Base-by-base conservation (phyloP, 768 basidiomycete genomes). In the Macrolepiota albuminosa region DNA sequence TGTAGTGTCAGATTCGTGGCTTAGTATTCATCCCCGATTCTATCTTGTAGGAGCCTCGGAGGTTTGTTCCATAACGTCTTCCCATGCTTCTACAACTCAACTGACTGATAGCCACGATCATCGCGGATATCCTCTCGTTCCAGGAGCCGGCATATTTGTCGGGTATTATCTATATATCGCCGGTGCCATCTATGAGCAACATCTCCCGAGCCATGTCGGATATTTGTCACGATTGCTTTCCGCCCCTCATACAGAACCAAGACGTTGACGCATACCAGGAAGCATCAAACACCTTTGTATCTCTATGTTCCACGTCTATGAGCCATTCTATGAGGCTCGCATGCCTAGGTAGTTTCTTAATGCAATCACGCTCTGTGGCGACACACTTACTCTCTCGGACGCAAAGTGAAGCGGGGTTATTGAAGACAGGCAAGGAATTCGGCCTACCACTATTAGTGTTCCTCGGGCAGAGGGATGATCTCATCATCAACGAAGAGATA, bases 391-490 rank as follows among this genome's bases (percentile, higher is more conserved):
- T 70, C 29, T 56, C 64, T 21, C 63, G 73, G 11, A 64, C 61
- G 5, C 73, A 74, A 50, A 66, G 69, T 39, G 56, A 64, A 50
- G 29, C 45, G 8, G 68, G 61, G 14, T 60, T 74, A 26, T 55
- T 71, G 52, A 59, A 58, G 3, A 66, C 70, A 13, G 72, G 70
- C 13, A 61, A 60, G 33, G 67, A 63, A 13, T 60, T 52, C 16
- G 64, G 61, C 3, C 55, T 75, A 8, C 71, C 71, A 8, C 10
- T 73, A 34, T 57, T 76, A 21, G 48, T 65, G 5, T 52, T 76
- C 6, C 50, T 66, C 42, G 70, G 70, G n/a, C 58, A 61, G 54
- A 54, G 64, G 47, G 75, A 75, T 62, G 57, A 62, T 21, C 49
- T 71, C 26, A 61, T 69, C 26, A 56, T 62, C n/a, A 57, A 62